Evolutionary conservation across 768 basidiomycete species (phyloP), one percentile per base, ranked within the genome.

Genomic region (Termitomyces sp.): DNA sequence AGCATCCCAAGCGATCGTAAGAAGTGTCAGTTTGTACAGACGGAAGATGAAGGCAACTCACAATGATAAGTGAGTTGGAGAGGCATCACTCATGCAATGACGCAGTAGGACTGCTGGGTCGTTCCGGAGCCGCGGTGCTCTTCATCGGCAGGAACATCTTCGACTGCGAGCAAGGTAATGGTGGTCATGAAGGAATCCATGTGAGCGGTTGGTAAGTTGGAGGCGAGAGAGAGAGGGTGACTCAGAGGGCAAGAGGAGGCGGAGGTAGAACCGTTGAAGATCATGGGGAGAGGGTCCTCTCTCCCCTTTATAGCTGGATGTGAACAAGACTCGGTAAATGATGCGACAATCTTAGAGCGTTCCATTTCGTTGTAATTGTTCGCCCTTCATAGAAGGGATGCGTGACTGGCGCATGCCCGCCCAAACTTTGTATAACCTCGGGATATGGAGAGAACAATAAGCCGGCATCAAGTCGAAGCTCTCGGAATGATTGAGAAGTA

Each of bases 111-210:
- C 54, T 55, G 54, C 39, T 28, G 28, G 11, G 11, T 38, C 3
- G 13, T 33, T 1, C 45, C 33, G 11, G 1, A 28, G 4, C 49
- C 46, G 9, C 5, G 4, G 20, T 1, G 6, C 24, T 63, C 63
- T 38, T 52, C 56, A 20, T 63, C 55, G 18, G 16, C 40, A 20
- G 44, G 55, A n/a, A 48, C 7, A 16, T 54, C 55, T 56, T 63
- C 63, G 20, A 49, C 50, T 18, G 55, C 4, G 24, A 55, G 45
- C 46, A 28, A 39, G 15, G 35, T 18, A 12, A 57, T 44, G 35
- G 33, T 54, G 54, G 40, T 28, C 16, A 51, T 46, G 24, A 63
- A 63, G 51, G 58, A 57, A 38, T 63, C 63, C 63, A 63, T 63
- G 15, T 49, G 57, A 51, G 36, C 32, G 12, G 38, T 42, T 28